Evolutionary conservation across 1,284 basidiomycete genomes (phyloP).

Genomic region (Ceratobasidium sp.): DNA sequence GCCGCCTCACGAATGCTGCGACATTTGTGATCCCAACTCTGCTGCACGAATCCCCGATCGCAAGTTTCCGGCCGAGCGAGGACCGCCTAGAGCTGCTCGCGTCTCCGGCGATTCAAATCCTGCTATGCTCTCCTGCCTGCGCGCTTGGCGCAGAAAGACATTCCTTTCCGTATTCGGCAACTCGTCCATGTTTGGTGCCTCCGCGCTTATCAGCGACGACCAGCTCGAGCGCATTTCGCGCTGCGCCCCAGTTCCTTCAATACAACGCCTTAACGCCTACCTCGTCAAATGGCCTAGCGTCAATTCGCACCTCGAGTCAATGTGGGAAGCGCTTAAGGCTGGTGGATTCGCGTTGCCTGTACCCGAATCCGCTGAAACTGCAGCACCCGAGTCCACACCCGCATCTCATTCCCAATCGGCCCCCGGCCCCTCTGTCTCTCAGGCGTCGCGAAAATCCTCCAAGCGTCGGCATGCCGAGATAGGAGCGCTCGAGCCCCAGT

Average conservation of each 20-base stretch:
- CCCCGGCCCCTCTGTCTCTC: not conserved
- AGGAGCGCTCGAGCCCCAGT: not conserved
- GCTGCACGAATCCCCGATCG: not conserved
- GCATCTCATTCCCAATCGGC: not conserved
- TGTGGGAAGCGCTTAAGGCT: conserved; percentile 25
- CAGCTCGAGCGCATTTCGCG: conserved; percentile 30
- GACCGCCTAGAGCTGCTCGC: not conserved
- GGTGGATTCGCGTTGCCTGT: not conserved
- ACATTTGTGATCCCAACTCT: not conserved
- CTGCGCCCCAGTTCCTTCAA: conserved; percentile 14
- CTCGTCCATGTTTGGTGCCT: conserved; percentile 10
- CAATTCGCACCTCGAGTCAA: conserved; percentile 8
- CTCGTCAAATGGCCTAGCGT: conserved; percentile 11
- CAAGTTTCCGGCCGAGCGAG: not conserved
- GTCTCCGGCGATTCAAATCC: conserved; percentile 6
- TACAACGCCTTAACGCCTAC: not conserved
- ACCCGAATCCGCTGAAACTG: not conserved
- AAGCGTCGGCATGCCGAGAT: not conserved
- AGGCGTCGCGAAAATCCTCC: not conserved
- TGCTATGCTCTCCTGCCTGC: conserved; percentile 12
- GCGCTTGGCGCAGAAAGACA: not conserved
- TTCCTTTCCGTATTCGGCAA: conserved; percentile 1
- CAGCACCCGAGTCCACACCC: not conserved
- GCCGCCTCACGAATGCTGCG: conserved; percentile 16
- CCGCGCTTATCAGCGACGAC: conserved; percentile 12